These are phyloP conservation scores for Solanum sparsipilum DNA, from an alignment of 257 asterid species.

Conservation along the genomic window DNA sequence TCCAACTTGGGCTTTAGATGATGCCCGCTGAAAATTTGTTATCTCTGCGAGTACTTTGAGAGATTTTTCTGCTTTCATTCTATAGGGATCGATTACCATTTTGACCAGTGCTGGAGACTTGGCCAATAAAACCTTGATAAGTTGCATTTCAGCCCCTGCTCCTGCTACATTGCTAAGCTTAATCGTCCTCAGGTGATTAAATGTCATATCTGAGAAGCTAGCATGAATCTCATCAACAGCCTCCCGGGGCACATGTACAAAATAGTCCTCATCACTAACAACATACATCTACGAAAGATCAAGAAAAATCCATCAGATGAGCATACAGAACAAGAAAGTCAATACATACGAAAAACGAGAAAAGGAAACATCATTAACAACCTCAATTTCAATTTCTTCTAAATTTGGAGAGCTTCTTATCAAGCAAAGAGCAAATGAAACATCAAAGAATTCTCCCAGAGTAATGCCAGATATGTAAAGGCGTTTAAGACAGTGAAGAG, in stretches of 20 bases:
- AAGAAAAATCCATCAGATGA: neutral
- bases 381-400: neutral
- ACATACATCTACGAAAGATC: neutral
- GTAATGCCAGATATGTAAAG: neutral
- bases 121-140: neutral
- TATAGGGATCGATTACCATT: neutral
- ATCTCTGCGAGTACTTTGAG: neutral
- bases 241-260: neutral
- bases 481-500: neutral
- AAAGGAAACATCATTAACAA: neutral
- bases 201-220: neutral
- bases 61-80: neutral
- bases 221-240: neutral
- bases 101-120: neutral
- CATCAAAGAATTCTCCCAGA: neutral
- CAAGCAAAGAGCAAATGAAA: neutral
- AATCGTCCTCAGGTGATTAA: neutral
- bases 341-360: neutral
- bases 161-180: neutral
- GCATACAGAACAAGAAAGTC: neutral
- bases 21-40: neutral
- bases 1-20: neutral
- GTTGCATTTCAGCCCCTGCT: neutral
- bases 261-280: neutral
- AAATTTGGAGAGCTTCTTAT: conserved; percentile 14